These are phyloP conservation scores for Extremus antarcticus DNA, from an alignment of 495 filamentous ascomycete species.

Conservation along the genomic window DNA sequence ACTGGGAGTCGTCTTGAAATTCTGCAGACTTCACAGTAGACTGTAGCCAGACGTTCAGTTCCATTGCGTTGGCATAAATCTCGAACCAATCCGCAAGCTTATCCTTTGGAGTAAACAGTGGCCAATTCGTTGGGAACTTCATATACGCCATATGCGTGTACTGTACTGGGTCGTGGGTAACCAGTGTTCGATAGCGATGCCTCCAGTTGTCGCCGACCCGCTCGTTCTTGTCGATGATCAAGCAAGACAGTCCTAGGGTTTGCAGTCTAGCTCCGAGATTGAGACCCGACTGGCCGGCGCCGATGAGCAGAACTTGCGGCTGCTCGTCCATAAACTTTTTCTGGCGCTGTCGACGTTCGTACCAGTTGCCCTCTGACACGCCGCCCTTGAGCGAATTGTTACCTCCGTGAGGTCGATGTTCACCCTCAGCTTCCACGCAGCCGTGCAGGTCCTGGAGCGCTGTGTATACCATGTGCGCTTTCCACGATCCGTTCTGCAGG, in stretches of 20 bases:
- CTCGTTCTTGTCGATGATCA: constrained; percentile 57
- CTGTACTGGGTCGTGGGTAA: constrained; percentile 69
- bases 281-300: constrained; percentile 44
- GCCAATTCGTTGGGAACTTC: constrained; percentile 57
- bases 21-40: constrained; percentile 44
- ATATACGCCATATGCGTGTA: constrained; percentile 47
- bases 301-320: constrained; percentile 57
- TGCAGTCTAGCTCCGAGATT: constrained; percentile 59
- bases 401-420: constrained; percentile 18
- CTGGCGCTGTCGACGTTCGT: constrained; percentile 30
- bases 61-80: constrained; percentile 57
- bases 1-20: constrained; percentile 38
- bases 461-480: constrained; percentile 22
- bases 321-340: constrained; percentile 46
- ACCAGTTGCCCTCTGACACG: constrained; percentile 42
- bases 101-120: constrained; percentile 51
- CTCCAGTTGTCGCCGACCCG: constrained; percentile 70
- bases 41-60: constrained; percentile 65
- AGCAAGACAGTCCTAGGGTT: constrained; percentile 51
- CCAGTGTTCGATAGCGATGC: constrained; percentile 49
- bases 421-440: constrained; percentile 11
- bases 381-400: constrained; percentile 14
- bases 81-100: constrained; percentile 74
- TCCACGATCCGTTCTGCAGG: constrained; percentile 16
- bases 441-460: constrained; percentile 17